Percentiles rank a stretch among this genome's conserved stretches.
phyloP scores from a whole-genome alignment of 1,284 basidiomycete genomes.

The Ustilago nuda region DNA sequence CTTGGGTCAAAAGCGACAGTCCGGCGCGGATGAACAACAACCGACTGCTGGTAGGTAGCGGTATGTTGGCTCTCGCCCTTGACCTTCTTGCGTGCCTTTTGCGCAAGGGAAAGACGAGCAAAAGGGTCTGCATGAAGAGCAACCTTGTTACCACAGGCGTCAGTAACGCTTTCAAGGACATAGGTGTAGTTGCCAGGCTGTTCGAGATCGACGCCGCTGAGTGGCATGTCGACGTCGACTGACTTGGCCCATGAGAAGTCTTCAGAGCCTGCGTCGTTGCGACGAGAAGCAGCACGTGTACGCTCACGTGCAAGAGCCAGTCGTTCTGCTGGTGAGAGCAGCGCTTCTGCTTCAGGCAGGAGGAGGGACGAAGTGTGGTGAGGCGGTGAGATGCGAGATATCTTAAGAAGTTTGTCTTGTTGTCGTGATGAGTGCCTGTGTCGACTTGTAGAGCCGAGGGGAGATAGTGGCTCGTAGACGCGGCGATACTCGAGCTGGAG shows the following conservation, averaged over 20 bases:
- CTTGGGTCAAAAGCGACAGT: constrained; percentile 77
- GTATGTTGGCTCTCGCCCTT: constrained; percentile 19
- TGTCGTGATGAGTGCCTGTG: constrained; percentile 20
- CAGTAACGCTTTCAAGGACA: constrained; percentile 56
- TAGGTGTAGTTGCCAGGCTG: constrained; percentile 58
- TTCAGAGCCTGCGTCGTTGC: constrained; percentile 18
- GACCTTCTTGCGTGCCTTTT: constrained; percentile 46
- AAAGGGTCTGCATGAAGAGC: constrained; percentile 15
- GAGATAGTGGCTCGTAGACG: constrained; percentile 28
- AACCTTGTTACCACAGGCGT: constrained; percentile 64
- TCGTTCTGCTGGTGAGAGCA: constrained; percentile 36
- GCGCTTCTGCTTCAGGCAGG: constrained; percentile 40
- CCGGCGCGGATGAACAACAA: constrained; percentile 82
- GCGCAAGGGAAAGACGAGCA: constrained; percentile 24
- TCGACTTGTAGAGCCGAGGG: constrained; percentile 8
- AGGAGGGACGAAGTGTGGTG: constrained; percentile 50
- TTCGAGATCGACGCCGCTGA: constrained; percentile 56
- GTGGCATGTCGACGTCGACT: constrained; percentile 52
- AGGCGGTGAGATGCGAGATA: constrained; percentile 51
- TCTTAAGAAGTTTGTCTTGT: constrained; percentile 35
- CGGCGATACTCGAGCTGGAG: constrained; percentile 60
- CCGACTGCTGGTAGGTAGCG: constrained; percentile 70
- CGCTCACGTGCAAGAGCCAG: constrained; percentile 44
- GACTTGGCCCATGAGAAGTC: constrained; percentile 57
- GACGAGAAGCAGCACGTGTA: constrained; percentile 35